Conservation (phyloP, 139 green algal genomes). For the Chlorella ohadii region DNA sequence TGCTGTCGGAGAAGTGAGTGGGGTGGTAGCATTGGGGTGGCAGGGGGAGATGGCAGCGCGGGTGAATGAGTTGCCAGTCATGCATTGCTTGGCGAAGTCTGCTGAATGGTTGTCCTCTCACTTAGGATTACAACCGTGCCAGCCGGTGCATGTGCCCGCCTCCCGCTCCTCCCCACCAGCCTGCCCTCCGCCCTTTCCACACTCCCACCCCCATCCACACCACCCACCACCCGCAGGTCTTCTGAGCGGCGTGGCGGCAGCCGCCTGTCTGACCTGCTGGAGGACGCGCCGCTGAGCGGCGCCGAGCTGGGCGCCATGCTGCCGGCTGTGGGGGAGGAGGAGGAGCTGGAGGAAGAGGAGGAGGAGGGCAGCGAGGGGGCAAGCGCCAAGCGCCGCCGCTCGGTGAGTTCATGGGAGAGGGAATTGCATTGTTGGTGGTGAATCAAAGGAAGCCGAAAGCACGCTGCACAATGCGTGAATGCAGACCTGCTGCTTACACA, state of each 20-base stretch:
- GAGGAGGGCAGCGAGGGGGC: not conserved
- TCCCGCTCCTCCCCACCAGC: not conserved
- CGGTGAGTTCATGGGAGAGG: not conserved
- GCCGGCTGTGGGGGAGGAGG: slow-evolving; percentile 32
- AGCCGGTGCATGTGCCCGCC: too few species aligned
- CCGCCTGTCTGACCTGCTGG: slow-evolving; percentile 25
- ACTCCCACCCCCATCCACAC: not conserved
- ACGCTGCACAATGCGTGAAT: too few species aligned
- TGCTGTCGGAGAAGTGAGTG: slow-evolving; percentile 31
- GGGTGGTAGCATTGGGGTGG: not conserved
- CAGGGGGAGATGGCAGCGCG: not conserved
- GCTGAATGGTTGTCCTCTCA: too few species aligned
- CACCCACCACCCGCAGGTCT: slow-evolving; percentile 2
- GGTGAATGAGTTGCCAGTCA: not conserved
- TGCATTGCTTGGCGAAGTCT: too few species aligned
- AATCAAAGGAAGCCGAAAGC: too few species aligned
- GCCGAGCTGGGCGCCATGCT: slow-evolving; percentile 37
- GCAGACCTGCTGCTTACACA: not conserved
- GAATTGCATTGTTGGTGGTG: too few species aligned
- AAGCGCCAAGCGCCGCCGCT: slow-evolving; percentile 10
- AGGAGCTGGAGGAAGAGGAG: slow-evolving; percentile 25
- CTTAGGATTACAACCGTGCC: too few species aligned
- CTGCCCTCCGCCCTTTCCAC: not conserved
- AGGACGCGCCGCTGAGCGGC: not conserved
- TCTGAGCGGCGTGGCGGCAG: slow-evolving; percentile 1